Evolutionary conservation across 257 asterid species (phyloP), one percentile per base, ranked within the genome.

Genomic region (Apocynum venetum): DNA sequence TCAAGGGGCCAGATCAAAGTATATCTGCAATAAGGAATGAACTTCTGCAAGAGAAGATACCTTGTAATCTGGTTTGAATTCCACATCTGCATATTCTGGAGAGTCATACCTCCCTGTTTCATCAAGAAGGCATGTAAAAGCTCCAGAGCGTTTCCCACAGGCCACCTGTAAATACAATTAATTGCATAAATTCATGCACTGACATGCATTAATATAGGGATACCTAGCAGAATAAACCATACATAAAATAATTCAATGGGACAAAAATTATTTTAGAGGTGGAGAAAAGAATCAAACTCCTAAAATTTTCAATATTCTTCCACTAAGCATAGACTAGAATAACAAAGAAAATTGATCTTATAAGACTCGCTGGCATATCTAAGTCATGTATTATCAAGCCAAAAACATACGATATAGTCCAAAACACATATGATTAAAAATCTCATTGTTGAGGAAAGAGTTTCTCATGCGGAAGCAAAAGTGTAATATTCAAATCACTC

Each of bases 121-220:
- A 15, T 95, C 99, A n/a, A 93, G 97, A 88, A 95, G 85, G 89
- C 92, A 86, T 25, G 98, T 79, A 84, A 87, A 88, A 9, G 97
- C 91, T 75, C 99, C 98, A 46, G 98, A 97, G 76, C 88, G 81
- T 84, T 90, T 95, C 87, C 98, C 99, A 83, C 98, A 95, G 41
- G 86, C 93, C 81, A 95, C 97, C 99, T 95, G 85, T 74, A 82
- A 85, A 35, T 10, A 59, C 71, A 61, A 36, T 51, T 15, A 4
- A 36, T 6, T 35, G 35, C 41, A 57, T 43, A 55, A 40, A 38
- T 40, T 46, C 51, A 41, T 13, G 25, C 56, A 68, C 19, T 25
- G 8, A 20, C 20, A 19, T 8, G 13, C 31, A 25, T 25, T 25
- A 25, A 25, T 25, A 53, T 17, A 3, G 8, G 61, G 61, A 55